Percentiles rank a stretch among this genome's conserved stretches.
Conservation (phyloP, 768 basidiomycete species). For the Dentipellis fragilis region DNA sequence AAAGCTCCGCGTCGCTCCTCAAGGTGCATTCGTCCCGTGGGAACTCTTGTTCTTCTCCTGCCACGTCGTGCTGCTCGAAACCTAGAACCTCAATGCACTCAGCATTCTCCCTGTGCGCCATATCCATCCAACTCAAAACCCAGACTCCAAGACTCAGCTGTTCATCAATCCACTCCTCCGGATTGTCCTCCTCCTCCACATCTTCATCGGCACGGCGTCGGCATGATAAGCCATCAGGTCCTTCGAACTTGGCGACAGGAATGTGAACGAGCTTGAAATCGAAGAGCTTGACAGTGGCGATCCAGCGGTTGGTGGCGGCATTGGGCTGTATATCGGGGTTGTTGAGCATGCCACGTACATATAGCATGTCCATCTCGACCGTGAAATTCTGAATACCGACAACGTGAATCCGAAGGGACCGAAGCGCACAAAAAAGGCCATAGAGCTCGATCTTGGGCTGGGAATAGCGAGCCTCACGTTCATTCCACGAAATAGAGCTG, state of each 20-base stretch:
- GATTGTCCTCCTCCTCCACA: background rate
- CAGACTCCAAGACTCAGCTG: background rate
- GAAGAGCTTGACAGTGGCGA: slow-evolving; percentile 28
- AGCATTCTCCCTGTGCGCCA: background rate
- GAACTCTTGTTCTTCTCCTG: background rate
- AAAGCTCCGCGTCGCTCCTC: background rate
- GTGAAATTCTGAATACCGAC: slow-evolving; percentile 22
- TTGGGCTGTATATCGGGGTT: slow-evolving; percentile 29
- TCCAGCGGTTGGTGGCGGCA: slow-evolving; percentile 31
- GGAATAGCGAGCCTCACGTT: slow-evolving; percentile 11
- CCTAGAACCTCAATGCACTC: background rate
- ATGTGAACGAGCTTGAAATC: slow-evolving; percentile 28
- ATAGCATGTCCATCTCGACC: slow-evolving; percentile 28
- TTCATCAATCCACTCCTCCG: background rate
- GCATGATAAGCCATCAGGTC: slow-evolving; percentile 24
- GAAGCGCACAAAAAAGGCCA: slow-evolving; percentile 10
- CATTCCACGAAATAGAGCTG: slow-evolving; percentile 26
- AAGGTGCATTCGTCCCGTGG: background rate
- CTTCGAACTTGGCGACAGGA: slow-evolving; percentile 14
- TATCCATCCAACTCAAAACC: background rate
- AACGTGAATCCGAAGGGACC: slow-evolving; percentile 9
- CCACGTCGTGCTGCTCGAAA: background rate
- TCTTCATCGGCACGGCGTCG: background rate
- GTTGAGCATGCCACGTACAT: slow-evolving; percentile 30
- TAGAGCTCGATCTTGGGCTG: slow-evolving; percentile 16